These are phyloP conservation scores for Eragrostis tef DNA, from an alignment of 202 grass and related monocot genomes.

Conservation along the genomic window DNA sequence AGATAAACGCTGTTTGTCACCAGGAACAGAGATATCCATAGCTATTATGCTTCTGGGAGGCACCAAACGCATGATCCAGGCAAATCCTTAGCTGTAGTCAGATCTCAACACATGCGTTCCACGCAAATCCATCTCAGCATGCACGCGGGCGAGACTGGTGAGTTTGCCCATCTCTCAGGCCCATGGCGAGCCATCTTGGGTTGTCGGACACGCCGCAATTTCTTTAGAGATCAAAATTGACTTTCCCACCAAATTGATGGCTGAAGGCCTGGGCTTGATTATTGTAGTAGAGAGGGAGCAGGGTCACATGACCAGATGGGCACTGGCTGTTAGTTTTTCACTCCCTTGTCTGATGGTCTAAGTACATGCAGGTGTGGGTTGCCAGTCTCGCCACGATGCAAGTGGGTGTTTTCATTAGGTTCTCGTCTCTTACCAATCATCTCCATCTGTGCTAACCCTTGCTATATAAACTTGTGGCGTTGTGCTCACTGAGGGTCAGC, in stretches of 20 bases:
- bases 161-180: conserved; percentile 19
- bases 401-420: conserved; percentile 9
- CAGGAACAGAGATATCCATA: conserved; percentile 38
- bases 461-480: conserved; percentile 45
- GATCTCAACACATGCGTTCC: conserved; percentile 48
- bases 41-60: conserved; percentile 28
- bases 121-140: conserved; percentile 9
- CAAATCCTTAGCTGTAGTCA: conserved; percentile 49
- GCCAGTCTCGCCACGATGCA: conserved; percentile 51
- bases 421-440: conserved; percentile 4
- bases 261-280: neutral
- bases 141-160: neutral
- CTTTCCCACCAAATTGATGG: neutral
- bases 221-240: neutral
- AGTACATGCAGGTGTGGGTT: conserved; percentile 39
- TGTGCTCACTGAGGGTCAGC: neutral
- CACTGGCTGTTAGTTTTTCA: conserved; percentile 36
- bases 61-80: conserved; percentile 26
- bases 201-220: conserved; percentile 24
- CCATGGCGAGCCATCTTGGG: conserved; percentile 25
- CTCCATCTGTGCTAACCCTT: conserved; percentile 12
- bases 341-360: conserved; percentile 43
- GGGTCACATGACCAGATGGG: conserved; percentile 39
- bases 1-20: neutral
- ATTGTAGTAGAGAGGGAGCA: conserved; percentile 7